A percentile compares a stretch with the other conserved stretches of the same genome.
These are phyloP conservation scores for Phaeosphaeria sp. DNA, from an alignment of 2,329 filamentous ascomycete genomes.

Conservation along the genomic window DNA sequence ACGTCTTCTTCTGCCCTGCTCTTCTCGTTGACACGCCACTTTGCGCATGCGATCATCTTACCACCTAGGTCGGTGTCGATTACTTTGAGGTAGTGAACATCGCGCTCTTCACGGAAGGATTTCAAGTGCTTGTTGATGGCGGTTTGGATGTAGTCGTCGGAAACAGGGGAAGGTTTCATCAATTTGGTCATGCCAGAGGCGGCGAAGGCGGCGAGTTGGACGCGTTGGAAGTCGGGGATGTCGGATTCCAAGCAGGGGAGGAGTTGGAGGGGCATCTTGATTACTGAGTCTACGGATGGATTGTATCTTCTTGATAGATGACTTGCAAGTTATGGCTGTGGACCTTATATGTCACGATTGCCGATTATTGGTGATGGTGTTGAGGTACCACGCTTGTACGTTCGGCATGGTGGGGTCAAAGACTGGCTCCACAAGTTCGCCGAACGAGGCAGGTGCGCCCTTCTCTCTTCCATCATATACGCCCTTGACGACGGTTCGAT, in stretches of 20 bases:
- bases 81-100: constrained; percentile 39
- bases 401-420: neutral
- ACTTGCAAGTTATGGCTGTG: neutral
- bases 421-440: neutral
- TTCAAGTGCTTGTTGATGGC: constrained; percentile 34
- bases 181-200: constrained; percentile 34
- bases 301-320: neutral
- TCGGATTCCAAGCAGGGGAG: constrained; percentile 35
- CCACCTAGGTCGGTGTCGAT: constrained; percentile 40
- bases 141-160: constrained; percentile 25
- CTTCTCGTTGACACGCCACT: constrained; percentile 45
- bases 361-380: neutral
- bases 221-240: constrained; percentile 33
- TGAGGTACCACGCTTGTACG: neutral
- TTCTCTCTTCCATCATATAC: constrained; percentile 2
- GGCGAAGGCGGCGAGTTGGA: constrained; percentile 38
- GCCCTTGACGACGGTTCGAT: neutral
- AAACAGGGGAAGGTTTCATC: constrained; percentile 25
- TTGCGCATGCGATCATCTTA: constrained; percentile 43
- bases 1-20: constrained; percentile 41
- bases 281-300: neutral
- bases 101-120: constrained; percentile 29
- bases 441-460: constrained; percentile 14
- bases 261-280: constrained; percentile 45
- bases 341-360: neutral